These are phyloP conservation scores for Isabelozyma pseudorhagii DNA, from an alignment of 805 yeast species.

Conservation along the genomic window DNA sequence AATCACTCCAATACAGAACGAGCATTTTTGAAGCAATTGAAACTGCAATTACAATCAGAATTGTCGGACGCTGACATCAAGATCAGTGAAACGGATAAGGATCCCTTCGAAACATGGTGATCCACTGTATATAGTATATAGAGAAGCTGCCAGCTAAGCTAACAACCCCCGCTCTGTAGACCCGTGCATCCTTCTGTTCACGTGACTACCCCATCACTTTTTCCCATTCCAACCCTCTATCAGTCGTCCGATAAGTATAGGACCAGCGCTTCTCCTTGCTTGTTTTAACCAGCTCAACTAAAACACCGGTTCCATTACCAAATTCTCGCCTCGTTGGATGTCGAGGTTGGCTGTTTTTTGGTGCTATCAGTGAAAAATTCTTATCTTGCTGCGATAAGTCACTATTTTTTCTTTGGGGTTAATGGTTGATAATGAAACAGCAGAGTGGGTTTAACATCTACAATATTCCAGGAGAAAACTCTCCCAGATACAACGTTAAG, in stretches of 20 bases:
- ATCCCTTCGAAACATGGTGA: slow-evolving; percentile 48
- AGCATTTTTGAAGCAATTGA: slow-evolving; percentile 63
- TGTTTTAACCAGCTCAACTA: no score
- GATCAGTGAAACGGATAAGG: slow-evolving; percentile 57
- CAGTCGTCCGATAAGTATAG: no score
- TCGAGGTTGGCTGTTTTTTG: background rate
- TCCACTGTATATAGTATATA: background rate
- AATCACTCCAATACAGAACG: slow-evolving; percentile 94
- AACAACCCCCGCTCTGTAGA: background rate
- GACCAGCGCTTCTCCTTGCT: no score
- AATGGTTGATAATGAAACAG: background rate
- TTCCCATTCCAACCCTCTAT: no score
- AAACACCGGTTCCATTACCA: no score
- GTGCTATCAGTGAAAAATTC: background rate
- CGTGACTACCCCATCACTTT: no score
- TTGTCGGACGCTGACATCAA: slow-evolving; percentile 41
- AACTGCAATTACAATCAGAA: slow-evolving; percentile 46
- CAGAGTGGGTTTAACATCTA: slow-evolving; percentile 3
- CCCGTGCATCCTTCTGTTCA: background rate
- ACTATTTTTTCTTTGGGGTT: background rate
- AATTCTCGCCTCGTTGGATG: background rate
- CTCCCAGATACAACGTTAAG: slow-evolving; percentile 21
- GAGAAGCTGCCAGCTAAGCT: background rate
- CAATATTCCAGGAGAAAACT: slow-evolving; percentile 2
- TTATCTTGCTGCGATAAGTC: background rate